These are phyloP conservation scores for Cystobasidium pallidum DNA, from an alignment of 1,284 basidiomycete genomes.

Conservation along the genomic window DNA sequence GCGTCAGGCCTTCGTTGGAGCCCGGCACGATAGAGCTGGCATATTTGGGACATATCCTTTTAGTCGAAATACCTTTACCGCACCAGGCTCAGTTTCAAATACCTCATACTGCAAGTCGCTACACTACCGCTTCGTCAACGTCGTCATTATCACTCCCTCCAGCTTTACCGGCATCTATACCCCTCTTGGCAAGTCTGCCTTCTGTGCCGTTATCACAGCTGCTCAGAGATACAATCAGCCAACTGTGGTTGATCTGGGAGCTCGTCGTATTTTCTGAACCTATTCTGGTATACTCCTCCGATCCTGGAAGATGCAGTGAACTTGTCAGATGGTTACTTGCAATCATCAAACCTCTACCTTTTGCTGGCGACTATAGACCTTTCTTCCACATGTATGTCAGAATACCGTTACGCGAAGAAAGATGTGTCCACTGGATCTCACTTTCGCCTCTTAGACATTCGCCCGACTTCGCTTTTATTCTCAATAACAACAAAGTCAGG, in stretches of 20 bases:
- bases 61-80: conserved; percentile 31
- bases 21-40: conserved; percentile 37
- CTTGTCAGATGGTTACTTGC: conserved; percentile 75
- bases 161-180: conserved; percentile 16
- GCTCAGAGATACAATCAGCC: conserved; percentile 61
- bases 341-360: conserved; percentile 68
- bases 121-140: not conserved
- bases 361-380: conserved; percentile 54
- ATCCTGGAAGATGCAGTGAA: conserved; percentile 73
- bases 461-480: conserved; percentile 54
- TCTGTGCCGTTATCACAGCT: conserved; percentile 71
- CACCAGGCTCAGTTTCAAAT: conserved; percentile 34
- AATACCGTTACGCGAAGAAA: not conserved
- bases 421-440: not conserved
- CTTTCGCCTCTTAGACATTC: conserved; percentile 49
- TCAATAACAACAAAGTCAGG: conserved; percentile 51
- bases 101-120: conserved; percentile 27
- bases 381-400: conserved; percentile 52
- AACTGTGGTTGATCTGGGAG: conserved; percentile 85
- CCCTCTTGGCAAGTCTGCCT: conserved; percentile 73
- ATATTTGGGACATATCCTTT: conserved; percentile 39
- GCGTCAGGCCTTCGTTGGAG: conserved; percentile 42
- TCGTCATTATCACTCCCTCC: conserved; percentile 2
- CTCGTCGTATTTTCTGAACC: conserved; percentile 86
- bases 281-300: conserved; percentile 78